A percentile compares a stretch with the other conserved stretches of the same genome.
phyloP scores from a whole-genome alignment of 169 alveolate genomes.

The Theileria equi region DNA sequence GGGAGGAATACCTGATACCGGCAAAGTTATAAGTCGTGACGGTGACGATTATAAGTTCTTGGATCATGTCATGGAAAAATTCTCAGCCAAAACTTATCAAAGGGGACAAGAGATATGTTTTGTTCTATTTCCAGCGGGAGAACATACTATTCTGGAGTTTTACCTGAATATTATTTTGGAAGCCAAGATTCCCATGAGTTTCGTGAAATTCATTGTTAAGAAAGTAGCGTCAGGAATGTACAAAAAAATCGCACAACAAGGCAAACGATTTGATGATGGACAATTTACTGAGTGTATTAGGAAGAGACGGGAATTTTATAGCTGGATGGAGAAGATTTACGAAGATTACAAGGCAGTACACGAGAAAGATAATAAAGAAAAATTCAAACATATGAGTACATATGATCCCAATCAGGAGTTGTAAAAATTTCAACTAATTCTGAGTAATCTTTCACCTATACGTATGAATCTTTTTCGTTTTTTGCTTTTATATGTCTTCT shows the following conservation, averaged over 20 bases:
- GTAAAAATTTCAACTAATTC: conserved; percentile 40
- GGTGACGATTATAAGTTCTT: neutral
- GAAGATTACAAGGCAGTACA: conserved; percentile 30
- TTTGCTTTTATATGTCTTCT: conserved; percentile 66
- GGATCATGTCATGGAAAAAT: conserved; percentile 12
- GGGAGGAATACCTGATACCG: conserved; percentile 35
- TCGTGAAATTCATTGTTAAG: conserved; percentile 33
- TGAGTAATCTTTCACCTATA: conserved; percentile 66
- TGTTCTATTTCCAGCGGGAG: conserved; percentile 43
- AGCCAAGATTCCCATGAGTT: conserved; percentile 38
- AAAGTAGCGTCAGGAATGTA: conserved; percentile 42
- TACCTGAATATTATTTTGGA: conserved; percentile 45
- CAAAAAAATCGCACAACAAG: conserved; percentile 25
- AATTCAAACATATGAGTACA: conserved; percentile 9
- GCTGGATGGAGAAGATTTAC: conserved; percentile 20
- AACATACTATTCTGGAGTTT: conserved; percentile 48
- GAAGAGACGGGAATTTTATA: conserved; percentile 38
- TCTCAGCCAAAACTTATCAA: conserved; percentile 24
- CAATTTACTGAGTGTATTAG: conserved; percentile 17
- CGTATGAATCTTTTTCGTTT: conserved; percentile 65
- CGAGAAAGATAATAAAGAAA: conserved; percentile 22
- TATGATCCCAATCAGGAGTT: neutral
- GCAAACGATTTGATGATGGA: conserved; percentile 25
- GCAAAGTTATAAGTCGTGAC: conserved; percentile 5
- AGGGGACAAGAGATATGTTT: conserved; percentile 50